Evolutionary conservation across 805 yeast genomes (phyloP).

Genomic region (Kodamaea neixiangensis): DNA sequence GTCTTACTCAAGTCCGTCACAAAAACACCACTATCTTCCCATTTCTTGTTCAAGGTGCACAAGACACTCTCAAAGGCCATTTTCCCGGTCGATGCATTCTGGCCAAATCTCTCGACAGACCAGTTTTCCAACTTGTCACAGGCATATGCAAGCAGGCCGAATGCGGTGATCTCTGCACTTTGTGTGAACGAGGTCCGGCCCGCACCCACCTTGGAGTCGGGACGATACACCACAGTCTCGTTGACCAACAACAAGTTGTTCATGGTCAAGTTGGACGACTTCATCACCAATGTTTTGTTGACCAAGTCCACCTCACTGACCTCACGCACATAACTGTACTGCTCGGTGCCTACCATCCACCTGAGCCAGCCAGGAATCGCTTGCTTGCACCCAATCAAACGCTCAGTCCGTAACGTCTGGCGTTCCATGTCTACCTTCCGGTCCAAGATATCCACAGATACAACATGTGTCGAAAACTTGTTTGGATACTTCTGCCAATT

Average conservation of each 20-base stretch:
- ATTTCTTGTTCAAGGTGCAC: conserved; percentile 46
- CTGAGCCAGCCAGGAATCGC: conserved; percentile 82
- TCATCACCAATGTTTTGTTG: conserved; percentile 65
- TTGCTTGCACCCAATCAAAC: conserved; percentile 87
- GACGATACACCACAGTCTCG: conserved; percentile 82
- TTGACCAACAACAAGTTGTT: conserved; percentile 71
- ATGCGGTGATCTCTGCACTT: conserved; percentile 87
- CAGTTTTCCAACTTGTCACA: conserved; percentile 89
- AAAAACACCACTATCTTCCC: conserved; percentile 42
- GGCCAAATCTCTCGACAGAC: conserved; percentile 85
- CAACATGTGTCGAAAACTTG: conserved; percentile 86
- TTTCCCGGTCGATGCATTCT: conserved; percentile 82
- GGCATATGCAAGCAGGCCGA: conserved; percentile 65
- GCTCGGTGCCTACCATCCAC: conserved; percentile 69
- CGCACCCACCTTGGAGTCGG: conserved; percentile 56
- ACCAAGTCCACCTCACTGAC: conserved; percentile 78
- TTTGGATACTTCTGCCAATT: conserved; percentile 98
- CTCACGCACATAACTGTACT: conserved; percentile 81
- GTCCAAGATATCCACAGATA: conserved; percentile 84
- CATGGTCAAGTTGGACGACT: conserved; percentile 87
- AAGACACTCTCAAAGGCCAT: conserved; percentile 84
- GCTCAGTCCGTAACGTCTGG: conserved; percentile 64
- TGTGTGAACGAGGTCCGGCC: conserved; percentile 68
- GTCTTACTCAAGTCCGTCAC: conserved; percentile 32
- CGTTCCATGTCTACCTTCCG: conserved; percentile 62